Evolutionary conservation across 768 basidiomycete species (phyloP), one percentile per base, ranked within the genome.

Genomic region (Serendipita vermifera): DNA sequence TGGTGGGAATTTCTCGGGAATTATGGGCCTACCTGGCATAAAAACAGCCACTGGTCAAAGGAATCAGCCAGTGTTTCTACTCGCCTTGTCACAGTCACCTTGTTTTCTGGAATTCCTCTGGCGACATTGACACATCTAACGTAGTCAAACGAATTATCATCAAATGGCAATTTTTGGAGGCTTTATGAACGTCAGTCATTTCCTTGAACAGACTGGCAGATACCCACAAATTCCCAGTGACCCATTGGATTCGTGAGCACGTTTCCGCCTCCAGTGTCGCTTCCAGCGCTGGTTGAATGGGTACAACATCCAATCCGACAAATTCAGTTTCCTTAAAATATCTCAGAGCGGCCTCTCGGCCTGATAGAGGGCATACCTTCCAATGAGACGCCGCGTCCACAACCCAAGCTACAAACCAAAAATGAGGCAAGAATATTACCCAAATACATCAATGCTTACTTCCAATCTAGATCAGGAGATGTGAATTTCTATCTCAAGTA

Each of bases 221-320:
- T n/a, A 29, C 46, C 24, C 32, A 51, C 46, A 51, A 51, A 26
- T 51, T 29, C n/a, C 46, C 27, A n/a, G 29, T 51, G 5, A 51
- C 46, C 46, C 46, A 51, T 27, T 31, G 17, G 17, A 51, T 26
- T 11, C 46, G 46, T 22, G 15, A 22, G 46, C 27, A 31, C n/a
- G 32, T 29, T 15, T 22, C 26, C 32, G 46, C 24, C n/a, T 51
- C 46, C n/a, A 51, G 46, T 15, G 22, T n/a, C 9, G 9, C 9
- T 27, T 51, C 46, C 46, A 51, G 46, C 20, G 26, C 27, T 13
- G 46, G 46, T 31, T 51, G 46, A 29, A 51, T 51, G 7, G 46
- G 46, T 22, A 51, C 46, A 31, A 51, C 29, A 31, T 51, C 46
- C 20, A 51, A 51, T 5, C 46, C 46, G 32, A 51, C 46, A 51